phyloP scores from a whole-genome alignment of 106 monocot genomes.

The Apostasia shenzhenica region DNA sequence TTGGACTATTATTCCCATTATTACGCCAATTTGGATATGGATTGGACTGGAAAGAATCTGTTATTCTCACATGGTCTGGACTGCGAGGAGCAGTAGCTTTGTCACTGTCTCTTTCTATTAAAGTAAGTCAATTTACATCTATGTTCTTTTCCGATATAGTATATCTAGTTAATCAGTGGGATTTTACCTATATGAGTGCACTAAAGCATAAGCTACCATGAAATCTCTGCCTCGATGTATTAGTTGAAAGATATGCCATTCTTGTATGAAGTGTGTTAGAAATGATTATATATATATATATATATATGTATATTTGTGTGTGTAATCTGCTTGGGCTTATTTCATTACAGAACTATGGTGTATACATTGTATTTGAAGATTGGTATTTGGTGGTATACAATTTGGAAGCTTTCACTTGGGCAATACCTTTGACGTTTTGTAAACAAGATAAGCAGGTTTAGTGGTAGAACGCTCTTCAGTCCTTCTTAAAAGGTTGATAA shows the following conservation, averaged over 20 bases:
- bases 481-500: no score
- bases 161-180: background rate
- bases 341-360: no score
- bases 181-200: background rate
- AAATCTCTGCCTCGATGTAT: background rate
- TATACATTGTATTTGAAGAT: no score
- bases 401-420: no score
- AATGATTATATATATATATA: no score
- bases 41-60: conserved; percentile 84
- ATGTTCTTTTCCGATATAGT: background rate
- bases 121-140: conserved; percentile 38
- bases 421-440: no score
- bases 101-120: conserved; percentile 75
- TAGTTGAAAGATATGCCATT: background rate
- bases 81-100: conserved; percentile 94
- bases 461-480: no score
- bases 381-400: no score
- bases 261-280: no score
- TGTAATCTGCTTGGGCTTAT: no score
- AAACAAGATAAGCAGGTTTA: no score
- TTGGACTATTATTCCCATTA: conserved; percentile 72
- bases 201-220: background rate
- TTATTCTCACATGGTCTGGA: conserved; percentile 88
- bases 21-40: conserved; percentile 87
- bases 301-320: no score